Evolutionary conservation across 305 asterid genomes (phyloP), one percentile per base, ranked within the genome.

Genomic region (Fraxinus floribunda): DNA sequence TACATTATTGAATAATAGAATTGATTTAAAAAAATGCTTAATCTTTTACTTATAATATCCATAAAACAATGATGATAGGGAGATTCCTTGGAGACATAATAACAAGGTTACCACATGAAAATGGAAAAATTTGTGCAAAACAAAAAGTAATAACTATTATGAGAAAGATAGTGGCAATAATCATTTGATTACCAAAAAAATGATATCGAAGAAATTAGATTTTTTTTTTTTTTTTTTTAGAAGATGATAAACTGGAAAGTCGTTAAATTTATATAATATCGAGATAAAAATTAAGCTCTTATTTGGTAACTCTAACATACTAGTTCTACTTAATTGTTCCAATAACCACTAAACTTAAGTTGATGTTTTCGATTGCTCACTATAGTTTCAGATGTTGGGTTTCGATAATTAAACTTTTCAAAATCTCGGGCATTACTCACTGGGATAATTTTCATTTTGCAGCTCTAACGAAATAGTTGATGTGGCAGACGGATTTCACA

Each of bases 101-200:
- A 9, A 22, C 16, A 20, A 62, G 34, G 11, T 3, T 26, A 26
- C 73, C 36, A 26, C 8, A 10, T 9, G 73, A 70, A 70, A 70
- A 70, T 70, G 39, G 22, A 70, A 70, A 52, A 70, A 0, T 70
- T 13, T 70, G 39, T 30, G 15, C 49, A 52, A 75, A 78, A 34
- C 3, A 4, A 83, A 39, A 39, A 82, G 75, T 32, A 81, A 75
- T 77, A 32, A 74, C 49, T 70, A 55, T 73, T 41, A 75, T 81
- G 72, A 79, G 29, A 52, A 36, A 39, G 76, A 78, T 29, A 81
- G 82, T 80, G 85, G 79, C 66, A 13, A 0, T 70, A 83, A 83
- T 86, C 80, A 86, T 83, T 86, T 81, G 78, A 62, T 62, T 38
- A 24, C 83, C 78, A 75, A 85, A 64, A 30, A 30, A 30, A 80